Evolutionary conservation across 139 green algal species (phyloP).

Genomic region (Chlorella sp.): DNA sequence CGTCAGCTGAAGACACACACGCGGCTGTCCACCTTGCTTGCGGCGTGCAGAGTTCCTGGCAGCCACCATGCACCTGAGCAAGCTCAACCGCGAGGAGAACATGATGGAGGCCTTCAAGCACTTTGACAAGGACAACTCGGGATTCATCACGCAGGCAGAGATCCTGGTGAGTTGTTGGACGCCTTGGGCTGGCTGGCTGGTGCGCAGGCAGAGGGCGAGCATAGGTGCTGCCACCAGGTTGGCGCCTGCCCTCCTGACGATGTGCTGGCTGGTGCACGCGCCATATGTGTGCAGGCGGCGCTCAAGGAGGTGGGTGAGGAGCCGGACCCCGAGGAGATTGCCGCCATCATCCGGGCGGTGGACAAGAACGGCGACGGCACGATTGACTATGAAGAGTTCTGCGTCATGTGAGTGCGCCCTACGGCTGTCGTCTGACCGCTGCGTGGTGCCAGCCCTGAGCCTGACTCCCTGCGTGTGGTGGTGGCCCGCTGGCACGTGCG

Average conservation of each 20-base stretch:
- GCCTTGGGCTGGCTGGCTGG: no score
- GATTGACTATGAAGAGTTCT: conserved; percentile 36
- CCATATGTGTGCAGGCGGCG: conserved; percentile 1
- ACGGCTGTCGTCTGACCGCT: not conserved
- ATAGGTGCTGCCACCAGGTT: no score
- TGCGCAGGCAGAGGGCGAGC: no score
- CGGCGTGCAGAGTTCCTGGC: conserved; percentile 88
- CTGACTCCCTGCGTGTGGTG: not conserved
- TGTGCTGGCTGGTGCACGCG: no score
- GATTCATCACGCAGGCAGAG: conserved; percentile 56
- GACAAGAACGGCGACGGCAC: conserved; percentile 46
- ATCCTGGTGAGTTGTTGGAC: conserved; percentile 11
- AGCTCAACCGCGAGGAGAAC: conserved; percentile 75
- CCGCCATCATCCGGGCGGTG: conserved; percentile 13
- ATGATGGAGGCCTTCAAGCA: conserved; percentile 70
- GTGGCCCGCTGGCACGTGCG: not conserved
- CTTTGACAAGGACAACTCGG: conserved; percentile 66
- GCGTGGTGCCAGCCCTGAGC: no score
- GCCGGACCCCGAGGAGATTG: conserved; percentile 5
- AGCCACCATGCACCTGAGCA: conserved; percentile 75
- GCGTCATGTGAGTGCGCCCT: conserved; percentile 20
- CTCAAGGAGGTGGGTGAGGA: conserved; percentile 12
- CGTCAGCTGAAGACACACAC: no score
- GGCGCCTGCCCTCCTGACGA: no score
- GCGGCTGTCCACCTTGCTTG: no score